Conservation (phyloP, 441 rosid species). For the Euphorbia schlechtendalii region DNA sequence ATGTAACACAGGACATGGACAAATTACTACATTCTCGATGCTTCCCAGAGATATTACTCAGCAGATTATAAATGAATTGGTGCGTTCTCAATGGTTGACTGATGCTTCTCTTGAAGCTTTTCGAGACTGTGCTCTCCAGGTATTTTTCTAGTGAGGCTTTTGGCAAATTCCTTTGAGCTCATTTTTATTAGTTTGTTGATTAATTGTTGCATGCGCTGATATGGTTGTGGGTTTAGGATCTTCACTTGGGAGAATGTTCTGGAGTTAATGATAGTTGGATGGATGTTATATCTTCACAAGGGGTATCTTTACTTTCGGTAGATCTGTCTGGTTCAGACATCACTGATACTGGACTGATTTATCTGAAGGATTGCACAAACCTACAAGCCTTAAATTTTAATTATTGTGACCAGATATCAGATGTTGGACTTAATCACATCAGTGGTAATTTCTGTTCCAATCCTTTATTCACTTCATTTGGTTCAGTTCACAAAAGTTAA, state of each 20-base stretch:
- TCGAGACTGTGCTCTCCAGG: constrained; percentile 90
- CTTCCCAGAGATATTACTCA: constrained; percentile 91
- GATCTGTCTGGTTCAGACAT: constrained; percentile 77
- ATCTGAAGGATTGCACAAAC: constrained; percentile 52
- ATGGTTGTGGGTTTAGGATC: constrained; percentile 43
- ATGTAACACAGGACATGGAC: constrained; percentile 46
- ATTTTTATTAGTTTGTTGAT: not conserved
- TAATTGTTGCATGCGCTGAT: not conserved
- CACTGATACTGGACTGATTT: constrained; percentile 58
- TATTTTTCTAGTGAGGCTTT: constrained; percentile 20
- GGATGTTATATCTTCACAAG: constrained; percentile 80
- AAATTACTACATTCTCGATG: constrained; percentile 40
- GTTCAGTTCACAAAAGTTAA: not conserved
- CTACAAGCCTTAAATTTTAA: constrained; percentile 56
- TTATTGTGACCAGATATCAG: constrained; percentile 62
- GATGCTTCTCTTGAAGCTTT: constrained; percentile 58
- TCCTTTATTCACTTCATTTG: not conserved
- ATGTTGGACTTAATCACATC: constrained; percentile 48
- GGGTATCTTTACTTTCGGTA: constrained; percentile 73
- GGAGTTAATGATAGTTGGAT: constrained; percentile 82
- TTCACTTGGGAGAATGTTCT: constrained; percentile 63
- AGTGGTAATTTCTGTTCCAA: constrained; percentile 35
- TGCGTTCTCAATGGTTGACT: constrained; percentile 37
- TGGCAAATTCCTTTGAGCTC: not conserved
- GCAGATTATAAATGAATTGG: constrained; percentile 68